Percentiles rank a stretch among this genome's conserved stretches.
phyloP scores from a whole-genome alignment of 2,329 filamentous ascomycete species.

The Mariannaea elegans region DNA sequence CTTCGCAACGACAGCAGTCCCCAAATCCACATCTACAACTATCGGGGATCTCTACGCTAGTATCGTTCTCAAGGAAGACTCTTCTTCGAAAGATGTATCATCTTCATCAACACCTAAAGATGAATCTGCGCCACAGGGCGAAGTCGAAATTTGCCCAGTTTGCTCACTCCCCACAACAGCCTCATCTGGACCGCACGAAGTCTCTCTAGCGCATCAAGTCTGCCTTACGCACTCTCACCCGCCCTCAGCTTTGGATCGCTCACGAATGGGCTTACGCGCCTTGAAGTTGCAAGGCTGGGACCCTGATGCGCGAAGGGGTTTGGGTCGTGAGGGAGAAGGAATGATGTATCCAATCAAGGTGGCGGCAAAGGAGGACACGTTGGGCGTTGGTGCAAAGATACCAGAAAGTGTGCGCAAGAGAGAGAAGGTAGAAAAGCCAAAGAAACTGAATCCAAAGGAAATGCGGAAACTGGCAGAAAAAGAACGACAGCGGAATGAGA shows the following conservation, averaged over 20 bases:
- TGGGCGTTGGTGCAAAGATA: slow-evolving; percentile 72
- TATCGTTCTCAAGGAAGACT: slow-evolving; percentile 63
- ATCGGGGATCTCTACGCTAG: slow-evolving; percentile 70
- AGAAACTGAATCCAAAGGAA: slow-evolving; percentile 74
- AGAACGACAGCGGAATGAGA: slow-evolving; percentile 70
- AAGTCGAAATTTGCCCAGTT: slow-evolving; percentile 42
- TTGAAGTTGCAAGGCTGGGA: slow-evolving; percentile 77
- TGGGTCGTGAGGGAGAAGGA: slow-evolving; percentile 77
- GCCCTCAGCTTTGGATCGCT: slow-evolving; percentile 75
- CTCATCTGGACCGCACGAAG: slow-evolving; percentile 58
- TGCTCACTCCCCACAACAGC: slow-evolving; percentile 49
- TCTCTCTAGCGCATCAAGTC: slow-evolving; percentile 76
- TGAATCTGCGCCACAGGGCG: slow-evolving; percentile 23
- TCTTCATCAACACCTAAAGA: not conserved
- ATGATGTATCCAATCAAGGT: slow-evolving; percentile 80
- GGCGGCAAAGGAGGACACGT: slow-evolving; percentile 75
- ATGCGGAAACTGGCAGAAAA: slow-evolving; percentile 68
- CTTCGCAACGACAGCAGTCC: slow-evolving; percentile 20
- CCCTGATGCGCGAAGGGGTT: slow-evolving; percentile 74
- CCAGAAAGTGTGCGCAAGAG: slow-evolving; percentile 52
- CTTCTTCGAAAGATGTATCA: slow-evolving; percentile 10
- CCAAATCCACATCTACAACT: slow-evolving; percentile 28
- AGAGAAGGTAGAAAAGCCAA: slow-evolving; percentile 54
- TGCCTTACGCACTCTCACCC: slow-evolving; percentile 74
- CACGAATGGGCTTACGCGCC: slow-evolving; percentile 73